phyloP scores from a whole-genome alignment of 2,329 filamentous ascomycete genomes.

The Sphaerulina musiva region DNA sequence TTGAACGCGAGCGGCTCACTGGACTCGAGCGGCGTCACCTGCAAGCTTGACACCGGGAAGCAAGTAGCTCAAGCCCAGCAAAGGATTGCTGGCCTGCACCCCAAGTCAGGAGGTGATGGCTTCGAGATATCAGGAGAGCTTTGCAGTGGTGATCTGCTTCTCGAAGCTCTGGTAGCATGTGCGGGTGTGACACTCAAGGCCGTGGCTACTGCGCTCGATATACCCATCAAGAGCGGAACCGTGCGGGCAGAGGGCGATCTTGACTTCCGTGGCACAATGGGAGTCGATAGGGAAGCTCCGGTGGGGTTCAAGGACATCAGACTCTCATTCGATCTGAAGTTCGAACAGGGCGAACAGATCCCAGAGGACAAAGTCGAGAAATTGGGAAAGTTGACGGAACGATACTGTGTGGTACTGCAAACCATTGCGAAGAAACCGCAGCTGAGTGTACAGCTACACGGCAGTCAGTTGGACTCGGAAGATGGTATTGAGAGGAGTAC shows the following conservation, averaged over 20 bases:
- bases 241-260: slow-evolving; percentile 44
- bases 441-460: slow-evolving; percentile 32
- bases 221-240: slow-evolving; percentile 40
- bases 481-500: slow-evolving; percentile 27
- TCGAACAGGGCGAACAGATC: slow-evolving; percentile 35
- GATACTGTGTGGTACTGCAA: slow-evolving; percentile 45
- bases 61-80: slow-evolving; percentile 38
- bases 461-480: slow-evolving; percentile 24
- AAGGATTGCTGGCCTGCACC: slow-evolving; percentile 44
- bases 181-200: slow-evolving; percentile 48
- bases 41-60: slow-evolving; percentile 41
- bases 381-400: slow-evolving; percentile 44
- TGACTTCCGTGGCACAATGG: slow-evolving; percentile 46
- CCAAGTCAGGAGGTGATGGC: slow-evolving; percentile 43
- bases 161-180: slow-evolving; percentile 47
- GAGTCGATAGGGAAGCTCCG: slow-evolving; percentile 42
- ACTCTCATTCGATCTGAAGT: slow-evolving; percentile 40
- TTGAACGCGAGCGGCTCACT: slow-evolving; percentile 42
- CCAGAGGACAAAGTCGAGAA: slow-evolving; percentile 41
- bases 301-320: slow-evolving; percentile 46
- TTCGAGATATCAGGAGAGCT: slow-evolving; percentile 42
- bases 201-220: slow-evolving; percentile 43
- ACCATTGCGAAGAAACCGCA: slow-evolving; percentile 36
- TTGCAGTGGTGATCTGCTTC: slow-evolving; percentile 47
- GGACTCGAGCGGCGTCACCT: slow-evolving; percentile 42